Evolutionary conservation across 2,329 filamentous ascomycete genomes (phyloP).

Genomic region (Seiridium cupressi): DNA sequence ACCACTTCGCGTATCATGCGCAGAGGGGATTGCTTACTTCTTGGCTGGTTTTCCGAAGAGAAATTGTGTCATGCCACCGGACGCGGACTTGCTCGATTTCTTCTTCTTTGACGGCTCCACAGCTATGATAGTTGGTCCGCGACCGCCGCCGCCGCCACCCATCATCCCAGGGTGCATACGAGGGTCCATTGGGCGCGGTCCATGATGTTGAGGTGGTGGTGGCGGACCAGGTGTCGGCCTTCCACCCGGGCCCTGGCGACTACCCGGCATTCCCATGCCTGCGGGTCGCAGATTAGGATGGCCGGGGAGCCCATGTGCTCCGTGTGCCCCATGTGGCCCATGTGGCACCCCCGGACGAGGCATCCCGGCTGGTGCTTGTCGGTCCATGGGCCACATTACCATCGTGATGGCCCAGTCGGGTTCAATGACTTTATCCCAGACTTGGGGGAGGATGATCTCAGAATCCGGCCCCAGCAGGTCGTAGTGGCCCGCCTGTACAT

Average conservation of each 20-base stretch:
- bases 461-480: conserved; percentile 77
- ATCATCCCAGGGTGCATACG: background rate
- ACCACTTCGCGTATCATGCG: background rate
- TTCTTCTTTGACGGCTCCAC: background rate
- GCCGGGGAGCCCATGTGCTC: background rate
- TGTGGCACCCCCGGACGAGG: background rate
- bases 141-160: no score
- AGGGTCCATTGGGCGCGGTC: background rate
- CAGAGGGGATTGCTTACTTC: conserved; percentile 2
- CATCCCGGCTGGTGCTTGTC: conserved; percentile 13
- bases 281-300: background rate
- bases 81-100: background rate
- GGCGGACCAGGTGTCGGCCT: background rate
- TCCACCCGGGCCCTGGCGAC: background rate
- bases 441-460: conserved; percentile 77
- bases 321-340: background rate
- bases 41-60: conserved; percentile 1
- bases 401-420: conserved; percentile 73
- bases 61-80: background rate
- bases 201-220: background rate
- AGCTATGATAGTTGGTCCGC: background rate
- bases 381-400: conserved; percentile 61
- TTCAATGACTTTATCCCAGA: conserved; percentile 80
- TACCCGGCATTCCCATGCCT: conserved; percentile 2
- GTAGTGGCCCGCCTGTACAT: conserved; percentile 77